Evolutionary conservation across 2,329 filamentous ascomycete species (phyloP).

Genomic region (Cordyceps cateniannulata): DNA sequence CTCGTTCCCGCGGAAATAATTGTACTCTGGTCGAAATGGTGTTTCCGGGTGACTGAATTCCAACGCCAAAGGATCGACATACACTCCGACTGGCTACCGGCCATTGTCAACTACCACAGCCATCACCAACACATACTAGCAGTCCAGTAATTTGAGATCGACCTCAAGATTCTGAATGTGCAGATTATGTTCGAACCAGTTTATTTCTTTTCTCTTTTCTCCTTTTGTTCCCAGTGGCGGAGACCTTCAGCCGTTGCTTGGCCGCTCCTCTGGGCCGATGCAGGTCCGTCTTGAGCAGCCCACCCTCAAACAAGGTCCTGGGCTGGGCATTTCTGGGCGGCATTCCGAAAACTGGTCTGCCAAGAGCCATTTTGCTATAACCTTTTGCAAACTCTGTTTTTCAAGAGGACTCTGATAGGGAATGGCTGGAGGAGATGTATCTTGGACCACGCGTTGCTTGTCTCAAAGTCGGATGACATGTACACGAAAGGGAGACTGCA

Average conservation of each 20-base stretch:
- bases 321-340: conserved; percentile 7
- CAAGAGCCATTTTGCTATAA: not conserved
- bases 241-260: not conserved
- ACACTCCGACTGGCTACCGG: not conserved
- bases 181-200: too few relatives aligned
- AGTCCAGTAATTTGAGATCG: not conserved
- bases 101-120: not conserved
- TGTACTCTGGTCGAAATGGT: not conserved
- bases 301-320: not conserved
- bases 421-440: not conserved
- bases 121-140: not conserved
- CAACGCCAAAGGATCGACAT: not conserved
- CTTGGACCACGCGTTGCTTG: not conserved
- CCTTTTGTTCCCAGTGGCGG: not conserved
- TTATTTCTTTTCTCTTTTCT: not conserved
- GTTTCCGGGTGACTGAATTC: not conserved
- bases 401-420: not conserved
- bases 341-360: conserved; percentile 6
- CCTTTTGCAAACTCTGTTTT: not conserved
- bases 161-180: not conserved
- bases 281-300: not conserved
- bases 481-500: not conserved
- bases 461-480: not conserved
- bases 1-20: conserved; percentile 7
- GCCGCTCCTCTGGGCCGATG: not conserved